A percentile compares a stretch with the other conserved stretches of the same genome.
phyloP scores from a whole-genome alignment of 306 rosid genomes.

The Trifolium subterraneum region DNA sequence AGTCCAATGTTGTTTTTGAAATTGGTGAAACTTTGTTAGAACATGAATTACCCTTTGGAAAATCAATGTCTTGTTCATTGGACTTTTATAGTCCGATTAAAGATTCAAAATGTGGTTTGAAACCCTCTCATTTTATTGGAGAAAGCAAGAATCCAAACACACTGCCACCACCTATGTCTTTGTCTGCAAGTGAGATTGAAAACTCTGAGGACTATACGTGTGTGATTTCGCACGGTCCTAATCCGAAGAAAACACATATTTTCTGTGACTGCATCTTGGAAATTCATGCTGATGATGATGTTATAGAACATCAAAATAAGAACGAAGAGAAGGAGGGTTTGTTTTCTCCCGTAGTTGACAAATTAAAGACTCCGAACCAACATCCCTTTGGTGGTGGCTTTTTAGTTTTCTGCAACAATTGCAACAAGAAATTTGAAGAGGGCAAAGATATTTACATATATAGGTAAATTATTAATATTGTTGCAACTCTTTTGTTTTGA shows the following conservation, averaged over 20 bases:
- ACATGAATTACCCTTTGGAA: slow-evolving; percentile 50
- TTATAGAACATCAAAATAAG: slow-evolving; percentile 34
- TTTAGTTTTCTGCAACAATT: slow-evolving; percentile 69
- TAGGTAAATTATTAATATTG: slow-evolving; percentile 53
- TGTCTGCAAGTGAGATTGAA: slow-evolving; percentile 78
- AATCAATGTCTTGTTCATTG: slow-evolving; percentile 58
- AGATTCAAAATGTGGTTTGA: slow-evolving; percentile 30
- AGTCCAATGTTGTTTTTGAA: slow-evolving; percentile 72
- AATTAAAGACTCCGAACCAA: slow-evolving; percentile 40
- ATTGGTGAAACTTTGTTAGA: slow-evolving; percentile 64
- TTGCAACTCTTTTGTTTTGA: slow-evolving; percentile 26
- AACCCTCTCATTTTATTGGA: slow-evolving; percentile 60
- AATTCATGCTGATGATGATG: slow-evolving; percentile 50
- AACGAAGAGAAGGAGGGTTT: slow-evolving; percentile 47
- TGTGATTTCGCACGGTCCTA: slow-evolving; percentile 83
- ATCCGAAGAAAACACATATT: slow-evolving; percentile 82
- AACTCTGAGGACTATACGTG: slow-evolving; percentile 90
- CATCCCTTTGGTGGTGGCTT: slow-evolving; percentile 55
- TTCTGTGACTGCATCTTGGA: slow-evolving; percentile 82
- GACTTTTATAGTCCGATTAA: slow-evolving; percentile 57
- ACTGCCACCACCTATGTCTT: slow-evolving; percentile 45
- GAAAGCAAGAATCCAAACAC: slow-evolving; percentile 50
- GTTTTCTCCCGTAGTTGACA: slow-evolving; percentile 1
- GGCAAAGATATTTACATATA: slow-evolving; percentile 89
- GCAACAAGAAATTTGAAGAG: slow-evolving; percentile 78